Percentiles rank a stretch among this genome's conserved stretches.
phyloP scores from a whole-genome alignment of 768 basidiomycete genomes.

The Pulveroboletus sp. region DNA sequence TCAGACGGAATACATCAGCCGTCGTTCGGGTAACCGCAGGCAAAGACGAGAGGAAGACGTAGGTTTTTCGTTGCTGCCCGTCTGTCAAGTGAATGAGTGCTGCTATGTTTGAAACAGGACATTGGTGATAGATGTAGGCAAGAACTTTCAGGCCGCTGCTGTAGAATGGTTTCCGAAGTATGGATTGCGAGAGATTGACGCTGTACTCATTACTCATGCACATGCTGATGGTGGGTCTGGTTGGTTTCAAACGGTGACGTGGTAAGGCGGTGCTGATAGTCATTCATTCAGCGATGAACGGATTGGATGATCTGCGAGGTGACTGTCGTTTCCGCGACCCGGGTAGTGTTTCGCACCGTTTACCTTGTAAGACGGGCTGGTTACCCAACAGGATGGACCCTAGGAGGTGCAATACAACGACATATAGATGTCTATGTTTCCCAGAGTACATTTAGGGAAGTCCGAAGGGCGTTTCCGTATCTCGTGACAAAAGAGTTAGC shows the following conservation, averaged over 20 bases:
- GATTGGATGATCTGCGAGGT: constrained; percentile 86
- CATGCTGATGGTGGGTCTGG: constrained; percentile 65
- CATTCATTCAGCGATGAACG: constrained; percentile 66
- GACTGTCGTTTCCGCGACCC: constrained; percentile 11
- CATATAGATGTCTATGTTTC: constrained; percentile 75
- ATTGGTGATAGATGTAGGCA: constrained; percentile 79
- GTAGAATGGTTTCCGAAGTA: constrained; percentile 65
- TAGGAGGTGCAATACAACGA: constrained; percentile 56
- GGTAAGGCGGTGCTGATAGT: constrained; percentile 1
- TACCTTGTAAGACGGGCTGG: background rate
- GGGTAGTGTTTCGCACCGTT: background rate
- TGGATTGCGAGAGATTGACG: constrained; percentile 65
- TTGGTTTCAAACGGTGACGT: background rate
- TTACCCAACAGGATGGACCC: constrained; percentile 60
- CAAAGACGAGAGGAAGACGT: constrained; percentile 44
- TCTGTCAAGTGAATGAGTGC: background rate
- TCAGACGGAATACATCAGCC: constrained; percentile 77
- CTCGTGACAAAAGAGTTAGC: constrained; percentile 70
- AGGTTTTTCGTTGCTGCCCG: constrained; percentile 20
- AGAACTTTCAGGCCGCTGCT: constrained; percentile 65
- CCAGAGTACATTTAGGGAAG: constrained; percentile 56
- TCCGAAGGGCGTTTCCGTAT: constrained; percentile 76
- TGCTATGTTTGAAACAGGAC: constrained; percentile 42
- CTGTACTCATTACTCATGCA: constrained; percentile 79
- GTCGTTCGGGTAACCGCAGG: constrained; percentile 46